These are phyloP conservation scores for Arthrobotrys sphaeroides DNA, from an alignment of 2,329 filamentous ascomycete genomes.

Conservation along the genomic window DNA sequence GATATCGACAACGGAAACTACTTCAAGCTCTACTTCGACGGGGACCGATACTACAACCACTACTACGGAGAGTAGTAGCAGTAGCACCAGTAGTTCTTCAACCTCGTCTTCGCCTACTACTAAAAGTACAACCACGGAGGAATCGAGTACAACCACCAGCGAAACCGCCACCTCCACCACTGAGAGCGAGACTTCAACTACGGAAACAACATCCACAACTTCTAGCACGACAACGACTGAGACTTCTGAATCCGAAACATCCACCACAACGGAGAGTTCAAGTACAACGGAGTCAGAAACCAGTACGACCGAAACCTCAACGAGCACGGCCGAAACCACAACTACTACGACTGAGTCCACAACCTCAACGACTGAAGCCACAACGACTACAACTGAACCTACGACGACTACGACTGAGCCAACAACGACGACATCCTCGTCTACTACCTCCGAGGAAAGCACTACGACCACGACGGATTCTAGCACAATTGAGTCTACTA, in stretches of 20 bases:
- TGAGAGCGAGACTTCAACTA: background rate
- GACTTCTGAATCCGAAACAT: background rate
- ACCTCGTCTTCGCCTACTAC: background rate
- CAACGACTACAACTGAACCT: background rate
- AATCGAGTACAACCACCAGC: background rate
- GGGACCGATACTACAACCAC: background rate
- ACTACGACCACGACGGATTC: background rate
- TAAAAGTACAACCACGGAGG: background rate
- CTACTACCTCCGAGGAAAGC: background rate
- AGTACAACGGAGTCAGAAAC: constrained; percentile 1
- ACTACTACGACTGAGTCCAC: background rate
- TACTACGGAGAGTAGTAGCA: background rate
- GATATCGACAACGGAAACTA: background rate
- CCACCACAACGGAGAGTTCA: background rate
- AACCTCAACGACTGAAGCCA: background rate
- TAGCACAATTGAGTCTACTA: background rate
- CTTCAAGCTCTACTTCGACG: background rate
- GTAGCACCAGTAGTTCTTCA: background rate
- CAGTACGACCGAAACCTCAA: background rate
- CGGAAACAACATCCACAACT: background rate
- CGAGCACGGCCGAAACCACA: background rate
- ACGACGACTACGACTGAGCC: constrained; percentile 1
- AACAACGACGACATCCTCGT: background rate
- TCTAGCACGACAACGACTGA: background rate
- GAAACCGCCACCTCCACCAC: background rate